Percentiles rank a stretch among this genome's conserved stretches.
Evolutionary conservation across 129 eudicot genomes (phyloP).

Genomic region (Flaveria bidentis): DNA sequence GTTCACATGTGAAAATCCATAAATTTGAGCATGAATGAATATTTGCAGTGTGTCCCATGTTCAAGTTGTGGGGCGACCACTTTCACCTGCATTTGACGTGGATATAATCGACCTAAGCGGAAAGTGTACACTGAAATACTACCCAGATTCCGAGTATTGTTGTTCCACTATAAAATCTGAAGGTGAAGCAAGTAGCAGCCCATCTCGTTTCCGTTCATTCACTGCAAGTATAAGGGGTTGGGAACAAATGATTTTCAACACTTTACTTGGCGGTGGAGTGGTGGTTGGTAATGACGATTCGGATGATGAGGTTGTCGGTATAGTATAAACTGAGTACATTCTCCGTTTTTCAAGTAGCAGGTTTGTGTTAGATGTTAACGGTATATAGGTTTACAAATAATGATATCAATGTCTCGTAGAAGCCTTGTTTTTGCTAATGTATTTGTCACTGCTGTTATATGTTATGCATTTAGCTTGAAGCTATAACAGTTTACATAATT

Average conservation of each 20-base stretch:
- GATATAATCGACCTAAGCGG: slow-evolving; percentile 55
- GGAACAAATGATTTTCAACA: slow-evolving; percentile 65
- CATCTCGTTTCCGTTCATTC: slow-evolving; percentile 42
- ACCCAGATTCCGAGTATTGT: slow-evolving; percentile 32
- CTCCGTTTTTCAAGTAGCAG: neutral
- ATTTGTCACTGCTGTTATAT: neutral
- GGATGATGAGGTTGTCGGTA: slow-evolving; percentile 38
- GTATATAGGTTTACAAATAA: slow-evolving; percentile 25
- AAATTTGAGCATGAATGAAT: neutral
- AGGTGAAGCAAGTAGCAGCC: slow-evolving; percentile 47
- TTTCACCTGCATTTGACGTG: slow-evolving; percentile 61
- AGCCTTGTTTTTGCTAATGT: slow-evolving; percentile 17
- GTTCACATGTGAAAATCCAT: neutral
- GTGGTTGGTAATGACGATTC: slow-evolving; percentile 40
- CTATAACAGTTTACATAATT: neutral
- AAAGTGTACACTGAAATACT: slow-evolving; percentile 47
- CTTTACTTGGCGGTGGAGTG: slow-evolving; percentile 51
- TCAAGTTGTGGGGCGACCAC: slow-evolving; percentile 66
- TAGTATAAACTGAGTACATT: slow-evolving; percentile 11
- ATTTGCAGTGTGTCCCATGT: slow-evolving; percentile 59
- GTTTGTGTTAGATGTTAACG: slow-evolving; percentile 4
- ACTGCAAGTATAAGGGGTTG: slow-evolving; percentile 64
- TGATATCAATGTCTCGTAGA: slow-evolving; percentile 19
- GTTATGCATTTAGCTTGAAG: no score
- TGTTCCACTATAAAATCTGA: slow-evolving; percentile 36